Evolutionary conservation across 108 stramenopile genomes (phyloP).

Genomic region (Nitzschia putrida): DNA sequence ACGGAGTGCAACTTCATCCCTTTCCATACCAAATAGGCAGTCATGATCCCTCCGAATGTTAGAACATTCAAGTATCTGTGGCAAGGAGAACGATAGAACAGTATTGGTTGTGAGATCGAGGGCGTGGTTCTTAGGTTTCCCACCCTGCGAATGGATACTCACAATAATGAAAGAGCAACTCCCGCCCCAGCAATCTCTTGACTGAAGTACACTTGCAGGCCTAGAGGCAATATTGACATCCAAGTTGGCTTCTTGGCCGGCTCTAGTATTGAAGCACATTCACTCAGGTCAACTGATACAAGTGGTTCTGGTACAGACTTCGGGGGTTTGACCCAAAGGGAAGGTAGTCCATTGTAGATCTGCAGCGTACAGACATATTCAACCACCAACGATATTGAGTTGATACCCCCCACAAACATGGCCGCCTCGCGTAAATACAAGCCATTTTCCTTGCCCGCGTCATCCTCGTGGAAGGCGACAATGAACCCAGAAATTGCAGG

Average conservation of each 20-base stretch:
- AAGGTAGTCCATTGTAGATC: constrained; percentile 31
- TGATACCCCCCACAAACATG: constrained; percentile 51
- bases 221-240: constrained; percentile 19
- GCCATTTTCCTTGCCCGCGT: constrained; percentile 21
- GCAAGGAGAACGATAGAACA: too few species aligned
- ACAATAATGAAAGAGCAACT: constrained; percentile 52
- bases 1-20: constrained; percentile 52
- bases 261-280: too few species aligned
- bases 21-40: constrained; percentile 58
- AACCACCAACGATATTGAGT: constrained; percentile 45
- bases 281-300: too few species aligned
- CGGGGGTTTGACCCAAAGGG: constrained; percentile 10
- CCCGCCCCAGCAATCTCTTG: constrained; percentile 50
- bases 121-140: neutral
- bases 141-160: constrained; percentile 12
- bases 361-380: constrained; percentile 50
- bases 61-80: constrained; percentile 54
- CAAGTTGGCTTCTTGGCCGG: constrained; percentile 1
- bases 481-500: constrained; percentile 54
- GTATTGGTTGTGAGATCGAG: neutral
- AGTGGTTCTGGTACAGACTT: neutral
- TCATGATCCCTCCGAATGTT: constrained; percentile 67
- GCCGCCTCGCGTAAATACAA: constrained; percentile 39
- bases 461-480: constrained; percentile 36
- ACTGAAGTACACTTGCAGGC: constrained; percentile 38